Evolutionary conservation across 2,329 filamentous ascomycete genomes (phyloP), one percentile per base, ranked within the genome.

Genomic region (Ceratocystis diversiconidia): DNA sequence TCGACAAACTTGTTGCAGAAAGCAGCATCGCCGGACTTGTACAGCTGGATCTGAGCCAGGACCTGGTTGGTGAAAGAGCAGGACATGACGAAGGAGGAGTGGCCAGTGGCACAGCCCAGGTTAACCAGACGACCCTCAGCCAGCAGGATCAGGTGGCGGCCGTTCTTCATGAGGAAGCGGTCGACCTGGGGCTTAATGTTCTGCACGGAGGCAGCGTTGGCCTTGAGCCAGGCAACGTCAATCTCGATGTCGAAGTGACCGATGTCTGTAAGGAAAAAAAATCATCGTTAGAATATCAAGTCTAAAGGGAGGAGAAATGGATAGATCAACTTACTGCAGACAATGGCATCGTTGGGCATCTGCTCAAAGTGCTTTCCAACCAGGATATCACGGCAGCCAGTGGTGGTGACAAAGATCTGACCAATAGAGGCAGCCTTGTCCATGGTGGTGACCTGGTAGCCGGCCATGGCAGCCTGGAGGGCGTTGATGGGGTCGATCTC

Each of bases 11-110:
- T 96, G 80, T 89, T 81, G 79, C 87, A 85, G 77, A 95, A 99
- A 67, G 81, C 87, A 76, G 84, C 84, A 76, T 97, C 92, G 73
- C 87, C 83, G 74, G 86, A 87, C 88, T 97, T 97, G 89, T 80
- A 99, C 74, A 99, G 82, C 82, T 95, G 88, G 81, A 99, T 97
- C 84, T 99, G 94, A 72, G 94, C 94, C 77, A 99, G 90, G 73
- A 97, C 94, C 85, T 99, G 94, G 88, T 99, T 99, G 85, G 92
- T 95, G 88, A 99, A 99, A 70, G 92, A 97, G 88, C 94, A 99
- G 73, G 92, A 96, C 94, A 99, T 97, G 65, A 99, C 94, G 79
- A 99, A 99, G 64, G 92, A 97, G 72, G 92, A 96, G 88, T 99
- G 94, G 72, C 94, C 94, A 70, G 94, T 99, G 76, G 94, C 94